Evolutionary conservation across 768 basidiomycete species (phyloP).

Genomic region (Termitomyces sp.): DNA sequence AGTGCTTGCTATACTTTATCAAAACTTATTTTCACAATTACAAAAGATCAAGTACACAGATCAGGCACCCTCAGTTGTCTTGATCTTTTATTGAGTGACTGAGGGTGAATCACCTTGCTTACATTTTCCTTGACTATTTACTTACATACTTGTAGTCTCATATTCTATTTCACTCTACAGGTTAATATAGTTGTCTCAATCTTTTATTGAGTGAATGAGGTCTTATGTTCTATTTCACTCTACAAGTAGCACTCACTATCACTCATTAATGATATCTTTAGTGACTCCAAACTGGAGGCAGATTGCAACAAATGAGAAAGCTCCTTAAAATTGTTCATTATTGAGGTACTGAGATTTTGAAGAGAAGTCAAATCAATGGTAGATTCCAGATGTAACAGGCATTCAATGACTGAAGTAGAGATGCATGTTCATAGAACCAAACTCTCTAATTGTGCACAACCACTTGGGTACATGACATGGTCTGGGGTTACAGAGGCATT

Average conservation of each 20-base stretch:
- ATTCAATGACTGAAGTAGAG: conserved; percentile 16
- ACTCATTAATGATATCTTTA: conserved; percentile 22
- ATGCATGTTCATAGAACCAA: conserved; percentile 21
- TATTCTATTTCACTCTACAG: too few relatives aligned
- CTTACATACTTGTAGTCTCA: too few relatives aligned
- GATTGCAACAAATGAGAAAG: conserved; percentile 20
- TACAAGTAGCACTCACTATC: conserved; percentile 12
- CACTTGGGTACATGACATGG: neutral
- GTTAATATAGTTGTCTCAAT: too few relatives aligned
- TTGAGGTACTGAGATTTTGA: conserved; percentile 18
- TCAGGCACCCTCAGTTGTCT: too few relatives aligned
- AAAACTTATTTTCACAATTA: too few relatives aligned
- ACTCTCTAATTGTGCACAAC: conserved; percentile 14
- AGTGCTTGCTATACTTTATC: too few relatives aligned
- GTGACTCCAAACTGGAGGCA: conserved; percentile 13
- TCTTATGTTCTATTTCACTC: too few relatives aligned
- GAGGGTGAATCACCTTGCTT: too few relatives aligned
- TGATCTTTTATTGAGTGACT: too few relatives aligned
- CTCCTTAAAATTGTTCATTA: conserved; percentile 21
- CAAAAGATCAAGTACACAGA: too few relatives aligned
- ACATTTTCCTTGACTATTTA: too few relatives aligned
- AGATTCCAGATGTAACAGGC: conserved; percentile 18
- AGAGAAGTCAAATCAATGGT: conserved; percentile 13
- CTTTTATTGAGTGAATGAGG: too few relatives aligned
- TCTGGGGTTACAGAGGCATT: neutral